A percentile compares a stretch with the other conserved stretches of the same genome.
phyloP scores from a whole-genome alignment of 1,284 basidiomycete genomes.

The Mycena sp. region DNA sequence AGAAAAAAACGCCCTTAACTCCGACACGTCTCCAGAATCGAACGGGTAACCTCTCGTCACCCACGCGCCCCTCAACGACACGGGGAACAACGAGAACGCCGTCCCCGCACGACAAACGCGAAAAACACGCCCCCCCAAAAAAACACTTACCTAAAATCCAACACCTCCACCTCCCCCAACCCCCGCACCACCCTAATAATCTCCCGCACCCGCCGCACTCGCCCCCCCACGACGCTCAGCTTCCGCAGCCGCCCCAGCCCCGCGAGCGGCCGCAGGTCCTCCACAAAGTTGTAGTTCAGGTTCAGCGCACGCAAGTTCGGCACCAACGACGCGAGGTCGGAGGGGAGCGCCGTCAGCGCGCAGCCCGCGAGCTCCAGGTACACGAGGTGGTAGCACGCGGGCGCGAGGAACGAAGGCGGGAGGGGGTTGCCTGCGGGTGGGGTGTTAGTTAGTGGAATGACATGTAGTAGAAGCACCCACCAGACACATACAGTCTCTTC shows the following conservation, averaged over 20 bases:
- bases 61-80: no score
- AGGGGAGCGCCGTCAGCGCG: slow-evolving; percentile 80
- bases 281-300: slow-evolving; percentile 94
- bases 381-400: slow-evolving; percentile 85
- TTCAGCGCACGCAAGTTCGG: slow-evolving; percentile 95
- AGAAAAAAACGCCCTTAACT: no score
- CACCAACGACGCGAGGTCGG: slow-evolving; percentile 68
- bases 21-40: no score
- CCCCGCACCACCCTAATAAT: slow-evolving; percentile 76
- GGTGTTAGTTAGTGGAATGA: background rate
- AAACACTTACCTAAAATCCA: slow-evolving; percentile 85
- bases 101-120: no score
- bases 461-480: slow-evolving; percentile 55
- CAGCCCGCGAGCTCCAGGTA: slow-evolving; percentile 96
- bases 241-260: slow-evolving; percentile 84
- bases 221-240: slow-evolving; percentile 86
- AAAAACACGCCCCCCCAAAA: no score
- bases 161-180: slow-evolving; percentile 83
- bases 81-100: no score
- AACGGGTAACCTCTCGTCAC: no score
- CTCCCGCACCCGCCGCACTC: slow-evolving; percentile 68
- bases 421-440: slow-evolving; percentile 54
- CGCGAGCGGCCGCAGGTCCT: slow-evolving; percentile 71
- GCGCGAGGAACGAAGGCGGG: slow-evolving; percentile 49
- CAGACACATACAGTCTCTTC: slow-evolving; percentile 94